These are phyloP conservation scores for Lipomyces starkeyi DNA, from an alignment of 805 yeast species.

Conservation along the genomic window DNA sequence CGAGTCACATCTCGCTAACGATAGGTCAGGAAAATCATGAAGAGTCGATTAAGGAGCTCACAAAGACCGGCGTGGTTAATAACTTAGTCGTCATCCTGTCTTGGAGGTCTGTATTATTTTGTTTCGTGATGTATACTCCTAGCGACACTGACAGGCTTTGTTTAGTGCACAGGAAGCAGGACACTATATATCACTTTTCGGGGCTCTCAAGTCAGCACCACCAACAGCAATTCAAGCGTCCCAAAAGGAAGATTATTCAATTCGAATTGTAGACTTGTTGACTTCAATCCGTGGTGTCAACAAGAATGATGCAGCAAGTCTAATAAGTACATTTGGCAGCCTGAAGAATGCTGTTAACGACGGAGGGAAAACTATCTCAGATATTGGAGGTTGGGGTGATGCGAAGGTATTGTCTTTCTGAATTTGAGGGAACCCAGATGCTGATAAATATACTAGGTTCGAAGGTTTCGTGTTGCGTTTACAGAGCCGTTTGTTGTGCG, in stretches of 20 bases:
- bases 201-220: slow-evolving; percentile 43
- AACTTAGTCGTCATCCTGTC: slow-evolving; percentile 47
- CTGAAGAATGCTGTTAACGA: slow-evolving; percentile 43
- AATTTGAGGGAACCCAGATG: background rate
- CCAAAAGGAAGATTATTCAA: slow-evolving; percentile 43
- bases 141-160: slow-evolving; percentile 5
- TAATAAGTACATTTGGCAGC: slow-evolving; percentile 46
- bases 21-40: slow-evolving; percentile 44
- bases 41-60: slow-evolving; percentile 46
- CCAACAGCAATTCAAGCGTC: slow-evolving; percentile 46
- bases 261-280: slow-evolving; percentile 46
- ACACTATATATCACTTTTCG: slow-evolving; percentile 46
- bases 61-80: slow-evolving; percentile 44
- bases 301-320: slow-evolving; percentile 47
- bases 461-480: slow-evolving; percentile 40
- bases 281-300: slow-evolving; percentile 49
- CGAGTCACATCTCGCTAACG: background rate
- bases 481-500: slow-evolving; percentile 40
- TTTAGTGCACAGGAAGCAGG: slow-evolving; percentile 47
- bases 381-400: slow-evolving; percentile 47
- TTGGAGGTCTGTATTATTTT: slow-evolving; percentile 42
- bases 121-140: background rate
- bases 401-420: slow-evolving; percentile 32
- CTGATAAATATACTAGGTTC: slow-evolving; percentile 23
- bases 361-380: slow-evolving; percentile 39